A percentile compares a stretch with the other conserved stretches of the same genome.
Evolutionary conservation across 768 basidiomycete genomes (phyloP).

Genomic region (Piloderma croceum): DNA sequence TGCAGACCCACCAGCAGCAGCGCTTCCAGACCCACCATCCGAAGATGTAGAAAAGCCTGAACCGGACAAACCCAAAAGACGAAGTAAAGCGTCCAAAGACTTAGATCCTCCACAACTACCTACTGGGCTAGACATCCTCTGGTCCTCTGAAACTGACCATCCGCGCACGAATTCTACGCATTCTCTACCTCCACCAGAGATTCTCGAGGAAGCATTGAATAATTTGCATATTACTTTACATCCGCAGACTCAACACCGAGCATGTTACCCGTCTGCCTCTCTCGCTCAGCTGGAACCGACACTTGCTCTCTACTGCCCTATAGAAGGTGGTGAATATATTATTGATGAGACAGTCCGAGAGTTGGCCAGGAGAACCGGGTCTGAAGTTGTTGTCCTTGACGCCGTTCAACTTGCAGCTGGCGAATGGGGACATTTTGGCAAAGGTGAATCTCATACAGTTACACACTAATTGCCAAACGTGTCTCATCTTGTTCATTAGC

Average conservation of each 20-base stretch:
- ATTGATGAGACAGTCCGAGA: slow-evolving; percentile 76
- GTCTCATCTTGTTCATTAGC: slow-evolving; percentile 36
- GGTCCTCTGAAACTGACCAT: slow-evolving; percentile 45
- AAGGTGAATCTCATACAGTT: slow-evolving; percentile 39
- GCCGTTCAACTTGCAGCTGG: slow-evolving; percentile 80
- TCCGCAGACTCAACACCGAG: slow-evolving; percentile 74
- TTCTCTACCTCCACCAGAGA: slow-evolving; percentile 62
- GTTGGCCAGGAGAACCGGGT: slow-evolving; percentile 62
- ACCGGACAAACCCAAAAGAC: slow-evolving; percentile 32
- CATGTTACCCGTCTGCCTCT: slow-evolving; percentile 50
- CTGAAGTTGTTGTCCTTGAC: slow-evolving; percentile 84
- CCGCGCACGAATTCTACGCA: slow-evolving; percentile 24
- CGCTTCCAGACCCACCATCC: slow-evolving; percentile 11
- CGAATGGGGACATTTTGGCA: slow-evolving; percentile 82
- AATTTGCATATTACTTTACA: slow-evolving; percentile 74
- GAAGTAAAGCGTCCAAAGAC: slow-evolving; percentile 35
- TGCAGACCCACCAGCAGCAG: slow-evolving; percentile 12
- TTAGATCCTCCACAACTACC: slow-evolving; percentile 48
- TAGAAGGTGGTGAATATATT: slow-evolving; percentile 80
- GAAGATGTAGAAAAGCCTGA: slow-evolving; percentile 32
- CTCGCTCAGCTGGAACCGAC: slow-evolving; percentile 69
- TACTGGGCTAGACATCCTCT: slow-evolving; percentile 55
- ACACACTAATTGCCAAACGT: slow-evolving; percentile 1
- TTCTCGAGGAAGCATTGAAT: slow-evolving; percentile 70
- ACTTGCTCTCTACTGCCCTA: slow-evolving; percentile 81